Conservation (phyloP, 306 rosid genomes). For the Quillaja saponaria region DNA sequence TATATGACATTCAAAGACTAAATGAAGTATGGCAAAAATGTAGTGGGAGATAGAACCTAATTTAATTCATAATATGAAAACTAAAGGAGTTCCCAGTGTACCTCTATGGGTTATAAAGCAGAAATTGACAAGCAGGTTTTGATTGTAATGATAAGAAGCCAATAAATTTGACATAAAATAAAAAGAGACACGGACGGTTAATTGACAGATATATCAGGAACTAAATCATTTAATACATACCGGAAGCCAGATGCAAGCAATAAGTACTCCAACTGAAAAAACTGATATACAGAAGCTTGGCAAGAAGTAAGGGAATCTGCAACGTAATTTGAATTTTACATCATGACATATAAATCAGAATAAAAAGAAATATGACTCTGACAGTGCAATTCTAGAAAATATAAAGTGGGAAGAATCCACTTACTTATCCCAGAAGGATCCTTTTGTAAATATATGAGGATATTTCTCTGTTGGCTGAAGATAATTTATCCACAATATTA, state of each 20-base stretch:
- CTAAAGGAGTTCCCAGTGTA: too few species aligned
- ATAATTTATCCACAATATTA: conserved; percentile 10
- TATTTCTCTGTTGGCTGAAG: conserved; percentile 81
- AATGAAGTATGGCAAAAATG: too few species aligned
- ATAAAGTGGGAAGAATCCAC: conserved; percentile 12
- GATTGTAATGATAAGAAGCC: too few species aligned
- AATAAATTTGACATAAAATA: too few species aligned
- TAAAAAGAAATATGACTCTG: background rate
- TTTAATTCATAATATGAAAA: too few species aligned
- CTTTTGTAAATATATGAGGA: conserved; percentile 60
- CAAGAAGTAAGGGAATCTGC: conserved; percentile 50
- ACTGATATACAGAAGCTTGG: conserved; percentile 44
- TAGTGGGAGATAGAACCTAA: too few species aligned
- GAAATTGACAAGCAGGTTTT: too few species aligned
- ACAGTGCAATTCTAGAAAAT: background rate
- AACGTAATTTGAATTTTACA: conserved; percentile 6
- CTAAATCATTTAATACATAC: conserved; percentile 31
- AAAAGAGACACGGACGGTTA: background rate
- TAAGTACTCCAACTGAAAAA: conserved; percentile 16
- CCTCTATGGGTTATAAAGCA: too few species aligned
- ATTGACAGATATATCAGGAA: background rate
- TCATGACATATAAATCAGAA: conserved; percentile 1
- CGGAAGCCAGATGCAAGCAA: conserved; percentile 50
- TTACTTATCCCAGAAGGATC: conserved; percentile 78
- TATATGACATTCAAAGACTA: too few species aligned